A percentile compares a stretch with the other conserved stretches of the same genome.
These are phyloP conservation scores for Pseudopithomyces chartarum DNA, from an alignment of 2,329 filamentous ascomycete genomes.

Conservation along the genomic window DNA sequence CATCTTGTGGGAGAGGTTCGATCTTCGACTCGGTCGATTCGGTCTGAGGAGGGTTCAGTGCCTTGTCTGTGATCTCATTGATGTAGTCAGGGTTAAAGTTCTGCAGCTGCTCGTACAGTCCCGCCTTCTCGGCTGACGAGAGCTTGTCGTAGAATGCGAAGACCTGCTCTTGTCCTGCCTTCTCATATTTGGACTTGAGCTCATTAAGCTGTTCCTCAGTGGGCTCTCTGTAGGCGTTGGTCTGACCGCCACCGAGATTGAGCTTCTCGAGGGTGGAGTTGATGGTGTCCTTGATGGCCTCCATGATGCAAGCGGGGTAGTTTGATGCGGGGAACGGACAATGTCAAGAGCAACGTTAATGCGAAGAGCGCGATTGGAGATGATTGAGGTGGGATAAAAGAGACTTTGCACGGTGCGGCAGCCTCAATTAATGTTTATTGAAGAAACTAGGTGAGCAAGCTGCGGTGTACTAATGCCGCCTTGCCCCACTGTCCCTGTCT, in stretches of 20 bases:
- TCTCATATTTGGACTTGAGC: constrained; percentile 73
- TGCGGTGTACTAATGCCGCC: constrained; percentile 27
- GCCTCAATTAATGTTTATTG: constrained; percentile 23
- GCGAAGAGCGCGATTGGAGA: constrained; percentile 15
- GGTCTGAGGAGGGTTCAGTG: constrained; percentile 74
- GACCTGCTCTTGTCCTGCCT: constrained; percentile 79
- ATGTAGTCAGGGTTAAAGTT: constrained; percentile 84
- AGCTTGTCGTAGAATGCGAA: constrained; percentile 89
- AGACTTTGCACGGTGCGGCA: constrained; percentile 14
- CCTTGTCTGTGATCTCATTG: constrained; percentile 82
- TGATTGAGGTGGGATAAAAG: constrained; percentile 3
- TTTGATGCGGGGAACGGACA: constrained; percentile 14
- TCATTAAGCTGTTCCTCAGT: constrained; percentile 68
- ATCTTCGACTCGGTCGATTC: constrained; percentile 63
- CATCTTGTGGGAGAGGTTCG: constrained; percentile 85
- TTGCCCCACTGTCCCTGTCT: constrained; percentile 34
- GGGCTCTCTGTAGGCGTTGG: constrained; percentile 56
- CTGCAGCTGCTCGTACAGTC: constrained; percentile 80
- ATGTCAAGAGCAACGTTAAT: not conserved
- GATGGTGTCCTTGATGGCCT: constrained; percentile 48
- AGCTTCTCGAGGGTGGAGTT: constrained; percentile 50
- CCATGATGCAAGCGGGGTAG: constrained; percentile 45
- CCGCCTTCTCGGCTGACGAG: constrained; percentile 71
- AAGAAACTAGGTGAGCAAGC: constrained; percentile 22
- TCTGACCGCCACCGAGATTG: constrained; percentile 43